Evolutionary conservation across 2,329 filamentous ascomycete genomes (phyloP).

Genomic region (Colletotrichum filicis): DNA sequence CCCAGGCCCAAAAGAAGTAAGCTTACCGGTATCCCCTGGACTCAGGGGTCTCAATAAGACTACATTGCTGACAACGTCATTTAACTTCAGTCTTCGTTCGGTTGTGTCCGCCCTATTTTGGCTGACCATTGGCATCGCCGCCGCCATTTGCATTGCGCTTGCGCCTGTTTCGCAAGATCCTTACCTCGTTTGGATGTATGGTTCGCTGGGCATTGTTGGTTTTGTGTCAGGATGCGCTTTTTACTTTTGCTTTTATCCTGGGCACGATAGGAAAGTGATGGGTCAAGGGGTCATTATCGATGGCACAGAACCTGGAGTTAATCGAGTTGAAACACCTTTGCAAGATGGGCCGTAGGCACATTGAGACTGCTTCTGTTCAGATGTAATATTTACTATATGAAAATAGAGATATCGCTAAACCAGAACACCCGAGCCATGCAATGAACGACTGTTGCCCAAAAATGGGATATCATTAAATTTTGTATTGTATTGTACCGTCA

Average conservation of each 20-base stretch:
- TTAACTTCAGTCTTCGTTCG: slow-evolving; percentile 13
- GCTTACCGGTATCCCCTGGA: slow-evolving; percentile 36
- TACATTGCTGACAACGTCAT: background rate
- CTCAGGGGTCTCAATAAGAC: background rate
- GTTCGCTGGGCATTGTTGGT: slow-evolving; percentile 62
- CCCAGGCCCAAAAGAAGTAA: slow-evolving; percentile 67
- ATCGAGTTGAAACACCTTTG: too few species aligned
- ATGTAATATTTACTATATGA: background rate
- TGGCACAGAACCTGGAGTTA: background rate
- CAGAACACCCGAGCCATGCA: background rate
- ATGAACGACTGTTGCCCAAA: background rate
- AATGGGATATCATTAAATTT: background rate
- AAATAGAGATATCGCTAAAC: background rate
- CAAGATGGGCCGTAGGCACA: background rate
- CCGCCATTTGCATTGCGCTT: slow-evolving; percentile 60
- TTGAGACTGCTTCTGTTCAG: background rate
- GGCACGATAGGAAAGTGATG: fast-evolving
- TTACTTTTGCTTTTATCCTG: slow-evolving; percentile 43
- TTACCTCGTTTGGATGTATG: slow-evolving; percentile 74
- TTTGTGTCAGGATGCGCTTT: slow-evolving; percentile 63
- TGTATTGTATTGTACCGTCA: background rate
- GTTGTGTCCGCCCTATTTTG: slow-evolving; percentile 44
- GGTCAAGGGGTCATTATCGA: background rate
- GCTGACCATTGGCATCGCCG: slow-evolving; percentile 63
- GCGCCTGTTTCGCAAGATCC: slow-evolving; percentile 73